These are phyloP conservation scores for Lunasporangiospora selenospora DNA, from an alignment of 192 early-diverging fungal species.

Conservation along the genomic window DNA sequence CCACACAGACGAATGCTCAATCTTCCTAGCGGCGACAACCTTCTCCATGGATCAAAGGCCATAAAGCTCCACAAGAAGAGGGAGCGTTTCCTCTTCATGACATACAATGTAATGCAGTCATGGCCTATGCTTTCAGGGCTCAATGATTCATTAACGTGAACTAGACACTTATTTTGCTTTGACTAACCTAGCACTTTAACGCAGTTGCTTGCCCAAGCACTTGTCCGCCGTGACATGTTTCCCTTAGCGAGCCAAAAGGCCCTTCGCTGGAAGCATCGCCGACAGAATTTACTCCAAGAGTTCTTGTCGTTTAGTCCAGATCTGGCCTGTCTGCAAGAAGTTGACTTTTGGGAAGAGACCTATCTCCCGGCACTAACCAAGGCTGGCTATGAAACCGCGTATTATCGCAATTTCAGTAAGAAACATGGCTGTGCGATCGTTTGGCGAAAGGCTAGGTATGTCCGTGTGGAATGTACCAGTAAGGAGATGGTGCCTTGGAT, in stretches of 20 bases:
- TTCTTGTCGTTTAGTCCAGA: conserved; percentile 52
- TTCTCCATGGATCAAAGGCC: conserved; percentile 4
- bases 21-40: conserved; percentile 15
- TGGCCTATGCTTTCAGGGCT: not conserved
- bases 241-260: conserved; percentile 60
- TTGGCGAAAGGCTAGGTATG: conserved; percentile 34
- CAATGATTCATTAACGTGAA: too few species aligned
- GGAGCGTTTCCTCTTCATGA: conserved; percentile 59
- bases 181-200: too few species aligned
- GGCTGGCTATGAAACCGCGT: conserved; percentile 37
- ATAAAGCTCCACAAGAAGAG: conserved; percentile 43
- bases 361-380: conserved; percentile 32
- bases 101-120: conserved; percentile 55
- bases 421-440: conserved; percentile 48
- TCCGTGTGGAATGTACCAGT: too few species aligned
- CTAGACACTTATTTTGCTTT: too few species aligned
- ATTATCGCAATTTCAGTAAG: conserved; percentile 34
- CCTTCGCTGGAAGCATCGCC: conserved; percentile 60
- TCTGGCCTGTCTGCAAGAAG: conserved; percentile 67
- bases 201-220: conserved; percentile 59
- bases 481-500: too few species aligned
- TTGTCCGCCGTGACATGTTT: conserved; percentile 60
- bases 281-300: conserved; percentile 53
- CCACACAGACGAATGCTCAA: conserved; percentile 34
- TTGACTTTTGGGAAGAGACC: conserved; percentile 50